Base-by-base conservation (phyloP, 176 grass and related monocot species). In the Metroxylon sagu region DNA sequence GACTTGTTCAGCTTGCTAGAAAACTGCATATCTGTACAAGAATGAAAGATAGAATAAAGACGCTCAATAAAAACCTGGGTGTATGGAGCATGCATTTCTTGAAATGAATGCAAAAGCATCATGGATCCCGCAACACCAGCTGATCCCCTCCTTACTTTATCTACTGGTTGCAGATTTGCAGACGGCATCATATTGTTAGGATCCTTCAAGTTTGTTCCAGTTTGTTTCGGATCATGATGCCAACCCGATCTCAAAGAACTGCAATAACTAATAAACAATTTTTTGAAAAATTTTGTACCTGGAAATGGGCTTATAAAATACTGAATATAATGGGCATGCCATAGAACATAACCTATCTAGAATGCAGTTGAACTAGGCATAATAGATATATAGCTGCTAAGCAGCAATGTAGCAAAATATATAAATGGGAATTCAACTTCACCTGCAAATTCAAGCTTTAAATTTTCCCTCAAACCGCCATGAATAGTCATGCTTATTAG, bases 81-180 rank as follows among this genome's bases (percentile, higher is more conserved):
- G 68, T 88, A 88, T 52, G 93, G 87, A 80, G 63, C 84, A 88
- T 91, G 93, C 93, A 97, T 91, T 77, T 91, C 78, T 50, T 91
- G 78, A 64, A 79, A 88, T 65, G 93, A 74, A 80, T 72, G 78
- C 52, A 97, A 70, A 58, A 97, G 84, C 84, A 83, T 88, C 93
- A 91, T 76, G 29, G 85, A 88, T 57, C 61, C 69, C 67, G 91
- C 78, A 57, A 83, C 51, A 56, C 93, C 87, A 70, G 87, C 71
- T 67, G 93, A 91, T 80, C 93, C 87, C 73, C 66, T 91, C 35
- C 61, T 57, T 52, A 50, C 48, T 43, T 30, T 27, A 73, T 63
- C 12, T 29, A 43, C 16, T 25, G 5, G 23, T 62, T 61, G 27
- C 10, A 17, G 49, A 39, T 73, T 29, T 43, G 28, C 14, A 64